Evolutionary conservation across 805 yeast species (phyloP), one percentile per base, ranked within the genome.

Genomic region (Vanderwaltozyma polyspora): DNA sequence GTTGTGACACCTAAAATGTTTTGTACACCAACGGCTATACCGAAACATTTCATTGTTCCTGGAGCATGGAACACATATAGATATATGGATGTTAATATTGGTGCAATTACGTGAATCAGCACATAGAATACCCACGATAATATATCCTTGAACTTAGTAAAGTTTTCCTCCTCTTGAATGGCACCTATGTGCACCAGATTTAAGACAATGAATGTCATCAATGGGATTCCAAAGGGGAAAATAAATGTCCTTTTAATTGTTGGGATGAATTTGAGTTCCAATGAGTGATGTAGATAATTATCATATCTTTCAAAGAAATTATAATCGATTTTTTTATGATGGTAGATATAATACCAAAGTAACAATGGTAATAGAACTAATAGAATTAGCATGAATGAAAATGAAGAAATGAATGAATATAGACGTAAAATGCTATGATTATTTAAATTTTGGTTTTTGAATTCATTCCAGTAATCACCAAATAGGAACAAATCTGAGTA

Each of bases 41-140:
- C 59, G 43, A 74, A 79, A 43, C 64, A 59, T 39, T 67, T 70
- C 10, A 75, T 34, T 0, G 74, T 70, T 0, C 80, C 82, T n/a
- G 77, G 80, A 1, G 76, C 66, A 34, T 76, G 81, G 63, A 76
- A 77, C 9, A 76, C 67, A 48, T 77, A 76, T 12, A 79, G 58
- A 60, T 77, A 79, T 14, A 73, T 64, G 1, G 77, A 72, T 0
- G 79, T 73, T 40, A 76, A 52, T 6, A 78, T 67, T 1, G 85
- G 83, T 5, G 68, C 72, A 18, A 71, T 62, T 26, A 77, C 63
- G 52, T 79, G 85, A 25, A 72, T 63, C 15, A 77, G 49, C 10
- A 77, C 82, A 47, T 77, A 76, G 24, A 73, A 70, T 29, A 67
- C 52, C 79, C 82, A 74, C 1, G 84, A 76, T 19, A 66, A 39